A percentile compares a stretch with the other conserved stretches of the same genome.
Evolutionary conservation across 192 early-diverging fungal species (phyloP).

Genomic region (Rhizophlyctis rosea): DNA sequence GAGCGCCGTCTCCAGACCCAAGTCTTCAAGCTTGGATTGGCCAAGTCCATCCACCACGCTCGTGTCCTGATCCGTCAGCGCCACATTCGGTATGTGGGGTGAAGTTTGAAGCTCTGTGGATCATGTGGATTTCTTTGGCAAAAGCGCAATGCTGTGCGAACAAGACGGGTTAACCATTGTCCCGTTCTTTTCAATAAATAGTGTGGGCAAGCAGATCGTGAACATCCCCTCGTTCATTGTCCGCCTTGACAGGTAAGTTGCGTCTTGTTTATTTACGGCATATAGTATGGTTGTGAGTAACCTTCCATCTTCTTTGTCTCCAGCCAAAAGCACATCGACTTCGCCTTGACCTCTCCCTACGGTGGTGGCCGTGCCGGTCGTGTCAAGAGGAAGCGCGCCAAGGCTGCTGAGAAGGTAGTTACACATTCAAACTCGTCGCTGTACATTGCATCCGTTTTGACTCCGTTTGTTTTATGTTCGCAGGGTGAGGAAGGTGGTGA

Average conservation of each 20-base stretch:
- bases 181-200: no score
- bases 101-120: no score
- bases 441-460: background rate
- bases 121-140: no score
- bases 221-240: conserved; percentile 96
- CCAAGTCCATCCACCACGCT: conserved; percentile 98
- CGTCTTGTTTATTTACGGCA: background rate
- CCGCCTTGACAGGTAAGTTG: conserved; percentile 60
- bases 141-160: no score
- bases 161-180: no score
- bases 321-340: conserved; percentile 80
- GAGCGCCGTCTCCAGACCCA: conserved; percentile 98
- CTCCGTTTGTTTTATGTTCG: background rate
- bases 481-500: conserved; percentile 38
- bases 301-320: conserved; percentile 9
- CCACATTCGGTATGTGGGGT: conserved; percentile 83
- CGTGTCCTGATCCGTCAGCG: conserved; percentile 98
- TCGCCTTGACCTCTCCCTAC: conserved; percentile 82
- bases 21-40: conserved; percentile 96
- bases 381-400: conserved; percentile 91
- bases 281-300: background rate
- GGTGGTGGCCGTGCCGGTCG: conserved; percentile 98
- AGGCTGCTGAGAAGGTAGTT: conserved; percentile 58
- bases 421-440: background rate
- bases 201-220: conserved; percentile 96